Evolutionary conservation across 2,329 filamentous ascomycete genomes (phyloP).

Genomic region (Neoascochyta sp.): DNA sequence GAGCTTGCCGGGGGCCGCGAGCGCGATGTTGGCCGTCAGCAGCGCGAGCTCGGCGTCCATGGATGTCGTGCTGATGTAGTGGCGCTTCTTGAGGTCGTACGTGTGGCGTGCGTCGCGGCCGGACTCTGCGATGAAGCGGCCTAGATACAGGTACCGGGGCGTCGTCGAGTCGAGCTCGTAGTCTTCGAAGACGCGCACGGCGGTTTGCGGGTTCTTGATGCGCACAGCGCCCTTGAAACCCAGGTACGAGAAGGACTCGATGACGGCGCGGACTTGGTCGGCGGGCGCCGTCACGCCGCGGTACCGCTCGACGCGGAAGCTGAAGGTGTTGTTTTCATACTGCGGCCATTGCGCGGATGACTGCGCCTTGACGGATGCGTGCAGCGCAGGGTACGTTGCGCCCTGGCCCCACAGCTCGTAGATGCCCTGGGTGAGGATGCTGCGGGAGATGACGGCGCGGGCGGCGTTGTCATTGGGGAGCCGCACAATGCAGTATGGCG

Average conservation of each 20-base stretch:
- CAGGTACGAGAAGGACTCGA: constrained; percentile 78
- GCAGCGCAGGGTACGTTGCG: constrained; percentile 62
- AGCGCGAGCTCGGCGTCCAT: constrained; percentile 96
- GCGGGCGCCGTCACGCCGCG: constrained; percentile 64
- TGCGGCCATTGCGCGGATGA: constrained; percentile 63
- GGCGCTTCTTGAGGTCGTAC: constrained; percentile 88
- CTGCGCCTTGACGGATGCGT: constrained; percentile 57
- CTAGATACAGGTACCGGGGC: constrained; percentile 64
- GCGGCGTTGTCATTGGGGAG: constrained; percentile 64
- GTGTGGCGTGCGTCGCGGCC: constrained; percentile 64
- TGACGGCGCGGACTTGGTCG: constrained; percentile 63
- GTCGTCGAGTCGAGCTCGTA: constrained; percentile 57
- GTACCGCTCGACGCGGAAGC: constrained; percentile 80
- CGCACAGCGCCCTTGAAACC: constrained; percentile 72
- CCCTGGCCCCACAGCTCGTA: constrained; percentile 87
- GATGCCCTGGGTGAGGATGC: constrained; percentile 76
- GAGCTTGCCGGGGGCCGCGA: constrained; percentile 75
- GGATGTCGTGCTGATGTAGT: constrained; percentile 91
- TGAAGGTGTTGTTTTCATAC: constrained; percentile 68
- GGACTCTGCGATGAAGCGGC: constrained; percentile 65
- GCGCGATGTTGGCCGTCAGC: constrained; percentile 85
- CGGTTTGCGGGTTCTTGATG: constrained; percentile 64
- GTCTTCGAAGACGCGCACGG: constrained; percentile 80
- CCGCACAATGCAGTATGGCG: constrained; percentile 77
- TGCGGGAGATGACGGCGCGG: constrained; percentile 64